phyloP scores from a whole-genome alignment of 1,139 yeast species.

The Diutina catenulata region DNA sequence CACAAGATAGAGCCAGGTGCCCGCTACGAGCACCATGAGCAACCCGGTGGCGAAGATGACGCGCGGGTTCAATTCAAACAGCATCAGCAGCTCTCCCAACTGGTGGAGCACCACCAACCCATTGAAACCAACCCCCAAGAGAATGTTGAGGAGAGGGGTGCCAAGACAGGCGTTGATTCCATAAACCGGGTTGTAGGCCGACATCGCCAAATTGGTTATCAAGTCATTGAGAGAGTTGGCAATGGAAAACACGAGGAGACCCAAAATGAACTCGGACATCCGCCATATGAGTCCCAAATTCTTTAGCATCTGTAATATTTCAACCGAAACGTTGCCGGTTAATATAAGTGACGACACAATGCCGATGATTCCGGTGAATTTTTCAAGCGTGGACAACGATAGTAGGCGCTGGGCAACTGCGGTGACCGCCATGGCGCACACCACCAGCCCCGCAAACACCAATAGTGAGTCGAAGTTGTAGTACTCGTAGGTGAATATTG shows the following conservation, averaged over 20 bases:
- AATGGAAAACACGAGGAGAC: constrained; percentile 27
- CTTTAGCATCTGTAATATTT: constrained; percentile 20
- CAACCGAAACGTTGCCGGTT: constrained; percentile 18
- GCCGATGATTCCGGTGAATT: constrained; percentile 14
- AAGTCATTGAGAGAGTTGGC: constrained; percentile 31
- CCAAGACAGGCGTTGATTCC: constrained; percentile 34
- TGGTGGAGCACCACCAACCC: constrained; percentile 11
- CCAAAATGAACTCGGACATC: constrained; percentile 29
- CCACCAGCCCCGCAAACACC: too few relatives aligned
- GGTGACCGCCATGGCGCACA: not conserved
- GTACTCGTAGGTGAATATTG: not conserved
- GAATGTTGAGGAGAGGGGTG: constrained; percentile 26
- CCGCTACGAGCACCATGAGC: constrained; percentile 1
- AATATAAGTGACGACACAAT: constrained; percentile 18
- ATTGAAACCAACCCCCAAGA: constrained; percentile 30
- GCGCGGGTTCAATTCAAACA: not conserved
- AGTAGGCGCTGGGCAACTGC: not conserved
- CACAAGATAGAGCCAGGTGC: not conserved
- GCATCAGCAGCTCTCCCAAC: not conserved
- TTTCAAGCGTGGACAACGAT: constrained; percentile 5
- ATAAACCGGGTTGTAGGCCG: constrained; percentile 23
- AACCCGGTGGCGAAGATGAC: constrained; percentile 1
- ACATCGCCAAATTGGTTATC: constrained; percentile 27
- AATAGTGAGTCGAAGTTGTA: too few relatives aligned
- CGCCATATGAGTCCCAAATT: constrained; percentile 26